Conservation (phyloP, 352 stramenopile species). For the Phytophthora idaei region DNA sequence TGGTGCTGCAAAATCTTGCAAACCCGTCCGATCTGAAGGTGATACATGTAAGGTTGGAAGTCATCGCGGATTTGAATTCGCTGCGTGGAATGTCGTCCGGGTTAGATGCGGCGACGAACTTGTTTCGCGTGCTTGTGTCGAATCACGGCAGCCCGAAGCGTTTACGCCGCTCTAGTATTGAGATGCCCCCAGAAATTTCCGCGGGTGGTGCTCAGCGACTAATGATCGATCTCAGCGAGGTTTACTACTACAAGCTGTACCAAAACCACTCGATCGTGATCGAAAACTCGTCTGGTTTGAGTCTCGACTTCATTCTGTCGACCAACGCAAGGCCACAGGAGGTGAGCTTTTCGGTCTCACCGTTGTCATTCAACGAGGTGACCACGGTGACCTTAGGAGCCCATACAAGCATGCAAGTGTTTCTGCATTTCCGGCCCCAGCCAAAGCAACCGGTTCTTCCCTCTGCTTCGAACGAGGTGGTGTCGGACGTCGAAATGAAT, state of each 20-base stretch:
- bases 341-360: slow-evolving; percentile 83
- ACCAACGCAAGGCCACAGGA: slow-evolving; percentile 82
- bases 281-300: slow-evolving; percentile 85
- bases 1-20: slow-evolving; percentile 84
- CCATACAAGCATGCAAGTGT: slow-evolving; percentile 79
- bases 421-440: slow-evolving; percentile 86
- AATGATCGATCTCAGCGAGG: slow-evolving; percentile 84
- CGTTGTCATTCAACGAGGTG: slow-evolving; percentile 85
- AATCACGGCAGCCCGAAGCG: slow-evolving; percentile 69
- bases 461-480: slow-evolving; percentile 9
- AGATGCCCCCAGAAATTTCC: slow-evolving; percentile 38
- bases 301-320: slow-evolving; percentile 86
- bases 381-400: slow-evolving; percentile 75
- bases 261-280: slow-evolving; percentile 91
- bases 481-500: slow-evolving; percentile 24
- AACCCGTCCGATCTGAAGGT: slow-evolving; percentile 88
- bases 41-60: slow-evolving; percentile 85
- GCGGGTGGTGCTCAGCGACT: slow-evolving; percentile 37
- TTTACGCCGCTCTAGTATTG: slow-evolving; percentile 61
- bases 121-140: slow-evolving; percentile 89
- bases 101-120: slow-evolving; percentile 65
- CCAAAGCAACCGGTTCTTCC: slow-evolving; percentile 38
- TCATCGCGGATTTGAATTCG: slow-evolving; percentile 87
- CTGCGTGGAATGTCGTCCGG: slow-evolving; percentile 82
- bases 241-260: slow-evolving; percentile 91